Base-by-base conservation (phyloP, 371 early-diverging fungal species). In the Zopfochytrium polystomum region DNA sequence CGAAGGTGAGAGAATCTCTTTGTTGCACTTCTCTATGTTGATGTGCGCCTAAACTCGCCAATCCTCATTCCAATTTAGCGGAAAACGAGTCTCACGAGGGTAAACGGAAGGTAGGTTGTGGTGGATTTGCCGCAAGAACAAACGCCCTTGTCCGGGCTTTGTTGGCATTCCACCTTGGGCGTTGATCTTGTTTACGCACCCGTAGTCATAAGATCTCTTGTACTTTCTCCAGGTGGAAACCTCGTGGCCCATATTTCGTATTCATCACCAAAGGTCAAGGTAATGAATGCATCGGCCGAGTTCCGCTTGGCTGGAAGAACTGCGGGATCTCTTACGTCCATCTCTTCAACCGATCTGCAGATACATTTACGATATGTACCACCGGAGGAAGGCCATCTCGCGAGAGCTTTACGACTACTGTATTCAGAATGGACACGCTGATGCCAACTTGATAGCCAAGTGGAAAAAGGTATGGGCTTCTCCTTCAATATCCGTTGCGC, bases 261-360 rank as follows among this genome's bases (percentile, higher is more conserved):
- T 98, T n/a, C 95, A 98, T 71, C 96, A 98, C 72, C 93, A 96
- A 71, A 88, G 99, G 50, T 89, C 96, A 25, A 87, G 95, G 43
- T 66, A 65, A 42, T 11, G 13, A 42, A 42, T n/a, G n/a, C n/a
- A n/a, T n/a, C n/a, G n/a, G n/a, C n/a, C n/a, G n/a, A n/a, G n/a
- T n/a, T n/a, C n/a, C n/a, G n/a, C n/a, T n/a, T n/a, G n/a, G n/a
- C n/a, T n/a, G n/a, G n/a, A n/a, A n/a, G n/a, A n/a, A n/a, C n/a
- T n/a, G n/a, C n/a, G n/a, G n/a, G n/a, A n/a, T n/a, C n/a, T n/a
- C n/a, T n/a, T n/a, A n/a, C n/a, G n/a, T n/a, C n/a, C n/a, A n/a
- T n/a, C n/a, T n/a, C n/a, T n/a, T n/a, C n/a, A n/a, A n/a, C n/a
- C n/a, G n/a, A n/a, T n/a, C n/a, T n/a, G n/a, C 48, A 58, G 97